Evolutionary conservation across 768 basidiomycete species (phyloP).

Genomic region (Russula emetica): DNA sequence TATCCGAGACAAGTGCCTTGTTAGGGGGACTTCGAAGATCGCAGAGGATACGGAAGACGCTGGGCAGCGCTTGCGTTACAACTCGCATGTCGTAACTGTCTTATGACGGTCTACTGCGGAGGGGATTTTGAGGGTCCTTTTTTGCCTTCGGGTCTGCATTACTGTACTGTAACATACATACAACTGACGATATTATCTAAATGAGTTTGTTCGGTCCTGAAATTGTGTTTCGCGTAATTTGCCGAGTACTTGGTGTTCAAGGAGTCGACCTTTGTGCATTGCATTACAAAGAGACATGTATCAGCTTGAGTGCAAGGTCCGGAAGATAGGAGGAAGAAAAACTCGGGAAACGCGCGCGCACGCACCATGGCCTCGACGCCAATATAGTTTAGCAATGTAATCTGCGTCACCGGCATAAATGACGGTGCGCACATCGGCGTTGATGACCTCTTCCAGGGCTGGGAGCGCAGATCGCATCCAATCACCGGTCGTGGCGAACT

Average conservation of each 20-base stretch:
- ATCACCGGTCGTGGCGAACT: constrained; percentile 50
- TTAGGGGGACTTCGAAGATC: background rate
- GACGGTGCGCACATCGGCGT: constrained; percentile 52
- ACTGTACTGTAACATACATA: no score
- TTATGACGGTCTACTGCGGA: background rate
- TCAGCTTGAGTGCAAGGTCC: background rate
- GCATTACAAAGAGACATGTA: background rate
- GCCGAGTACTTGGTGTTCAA: constrained; percentile 47
- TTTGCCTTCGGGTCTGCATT: background rate
- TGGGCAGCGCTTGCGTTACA: background rate
- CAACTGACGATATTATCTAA: no score
- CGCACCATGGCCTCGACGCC: constrained; percentile 54
- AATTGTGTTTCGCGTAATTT: constrained; percentile 40
- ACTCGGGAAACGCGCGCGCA: constrained; percentile 29
- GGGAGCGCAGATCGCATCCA: constrained; percentile 47
- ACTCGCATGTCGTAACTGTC: no score
- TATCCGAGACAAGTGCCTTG: background rate
- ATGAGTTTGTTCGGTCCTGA: no score
- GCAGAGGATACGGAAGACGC: background rate
- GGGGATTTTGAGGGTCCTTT: background rate
- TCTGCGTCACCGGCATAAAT: constrained; percentile 60
- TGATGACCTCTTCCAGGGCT: constrained; percentile 52
- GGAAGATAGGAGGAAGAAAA: background rate
- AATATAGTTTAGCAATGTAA: constrained; percentile 50
- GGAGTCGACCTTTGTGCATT: constrained; percentile 42